phyloP scores from a whole-genome alignment of 768 basidiomycete species.

The Leccinum imitatum region DNA sequence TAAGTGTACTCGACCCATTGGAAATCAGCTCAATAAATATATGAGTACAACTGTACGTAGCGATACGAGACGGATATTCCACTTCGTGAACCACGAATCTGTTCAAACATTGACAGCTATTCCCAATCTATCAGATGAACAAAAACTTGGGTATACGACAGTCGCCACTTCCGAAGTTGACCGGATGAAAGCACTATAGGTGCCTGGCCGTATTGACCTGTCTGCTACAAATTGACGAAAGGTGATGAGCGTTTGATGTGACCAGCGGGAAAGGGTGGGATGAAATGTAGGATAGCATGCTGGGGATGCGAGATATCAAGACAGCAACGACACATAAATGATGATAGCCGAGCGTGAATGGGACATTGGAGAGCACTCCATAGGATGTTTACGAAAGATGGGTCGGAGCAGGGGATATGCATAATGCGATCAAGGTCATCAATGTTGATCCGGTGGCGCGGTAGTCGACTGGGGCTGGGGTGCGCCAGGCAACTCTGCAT shows the following conservation, averaged over 20 bases:
- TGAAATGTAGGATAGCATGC: slow-evolving; percentile 21
- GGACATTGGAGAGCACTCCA: neutral
- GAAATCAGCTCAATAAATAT: neutral
- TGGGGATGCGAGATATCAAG: slow-evolving; percentile 23
- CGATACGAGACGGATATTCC: neutral
- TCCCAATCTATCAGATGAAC: slow-evolving; percentile 10
- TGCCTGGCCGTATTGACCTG: slow-evolving; percentile 12
- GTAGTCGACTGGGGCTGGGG: slow-evolving; percentile 2
- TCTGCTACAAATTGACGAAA: slow-evolving; percentile 13
- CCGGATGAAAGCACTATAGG: slow-evolving; percentile 6
- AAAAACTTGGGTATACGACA: slow-evolving; percentile 18
- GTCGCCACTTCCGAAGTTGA: slow-evolving; percentile 3
- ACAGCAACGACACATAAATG: slow-evolving; percentile 29
- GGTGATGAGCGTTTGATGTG: neutral
- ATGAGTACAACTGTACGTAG: slow-evolving; percentile 1
- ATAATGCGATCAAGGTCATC: slow-evolving; percentile 2
- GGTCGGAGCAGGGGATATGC: neutral
- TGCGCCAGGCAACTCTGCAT: slow-evolving; percentile 18
- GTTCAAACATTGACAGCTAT: neutral
- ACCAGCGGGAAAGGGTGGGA: neutral
- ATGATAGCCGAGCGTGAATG: slow-evolving; percentile 19
- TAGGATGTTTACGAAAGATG: slow-evolving; percentile 6
- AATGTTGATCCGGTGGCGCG: slow-evolving; percentile 11
- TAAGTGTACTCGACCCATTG: neutral
- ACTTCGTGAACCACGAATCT: neutral